Evolutionary conservation across 768 basidiomycete species (phyloP).

Genomic region (Xerocomus spinulosus): DNA sequence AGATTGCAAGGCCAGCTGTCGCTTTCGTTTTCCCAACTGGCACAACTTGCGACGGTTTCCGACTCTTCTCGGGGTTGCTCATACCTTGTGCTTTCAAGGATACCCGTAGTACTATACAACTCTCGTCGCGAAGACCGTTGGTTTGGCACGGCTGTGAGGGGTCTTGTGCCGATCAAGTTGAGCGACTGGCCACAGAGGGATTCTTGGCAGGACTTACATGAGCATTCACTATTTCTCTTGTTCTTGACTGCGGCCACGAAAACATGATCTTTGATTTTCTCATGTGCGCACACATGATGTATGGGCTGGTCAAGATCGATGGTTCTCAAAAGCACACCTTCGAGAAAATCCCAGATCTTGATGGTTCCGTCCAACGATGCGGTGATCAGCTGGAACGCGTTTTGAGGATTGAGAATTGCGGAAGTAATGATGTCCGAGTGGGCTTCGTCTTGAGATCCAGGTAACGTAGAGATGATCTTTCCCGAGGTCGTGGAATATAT

Average conservation of each 20-base stretch:
- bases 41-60: constrained; percentile 46
- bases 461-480: constrained; percentile 79
- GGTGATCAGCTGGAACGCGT: constrained; percentile 86
- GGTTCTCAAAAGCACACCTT: constrained; percentile 72
- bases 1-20: constrained; percentile 63
- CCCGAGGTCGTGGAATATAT: constrained; percentile 80
- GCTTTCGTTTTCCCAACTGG: constrained; percentile 64
- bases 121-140: constrained; percentile 38
- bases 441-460: constrained; percentile 41
- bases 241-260: constrained; percentile 63
- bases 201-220: constrained; percentile 10
- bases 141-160: background rate
- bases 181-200: background rate
- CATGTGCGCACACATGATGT: constrained; percentile 66
- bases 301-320: constrained; percentile 69
- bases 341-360: constrained; percentile 91
- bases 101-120: constrained; percentile 51
- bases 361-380: constrained; percentile 79
- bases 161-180: constrained; percentile 12
- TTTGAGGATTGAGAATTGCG: constrained; percentile 74
- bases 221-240: constrained; percentile 39
- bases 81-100: constrained; percentile 45
- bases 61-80: constrained; percentile 37
- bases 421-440: constrained; percentile 60
- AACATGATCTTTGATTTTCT: constrained; percentile 59